A percentile compares a stretch with the other conserved stretches of the same genome.
Conservation (phyloP, 192 early-diverging fungal genomes). For the Phycomyces blakesleeanus region DNA sequence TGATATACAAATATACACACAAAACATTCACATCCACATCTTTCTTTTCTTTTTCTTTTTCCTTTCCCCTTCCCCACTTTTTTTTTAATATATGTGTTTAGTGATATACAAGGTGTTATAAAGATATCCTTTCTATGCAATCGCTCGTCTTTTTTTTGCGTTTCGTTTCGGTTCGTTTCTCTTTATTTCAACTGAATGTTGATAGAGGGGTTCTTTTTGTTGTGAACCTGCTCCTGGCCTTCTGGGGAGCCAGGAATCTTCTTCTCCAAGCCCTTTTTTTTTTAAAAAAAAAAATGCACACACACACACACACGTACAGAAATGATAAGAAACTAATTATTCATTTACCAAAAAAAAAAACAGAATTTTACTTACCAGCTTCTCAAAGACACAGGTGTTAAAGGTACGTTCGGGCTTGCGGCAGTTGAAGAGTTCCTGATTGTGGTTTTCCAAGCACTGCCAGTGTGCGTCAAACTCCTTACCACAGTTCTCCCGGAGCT, state of each 20-base stretch:
- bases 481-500: constrained; percentile 87
- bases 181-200: constrained; percentile 13
- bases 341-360: not conserved
- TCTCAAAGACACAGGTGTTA: constrained; percentile 86
- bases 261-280: constrained; percentile 67
- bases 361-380: constrained; percentile 58
- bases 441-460: constrained; percentile 88
- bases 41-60: too few relatives aligned
- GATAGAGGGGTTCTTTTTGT: constrained; percentile 33
- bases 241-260: constrained; percentile 60
- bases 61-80: too few relatives aligned
- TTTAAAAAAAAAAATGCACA: too few relatives aligned
- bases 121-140: not conserved
- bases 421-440: constrained; percentile 83
- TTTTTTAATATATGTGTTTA: too few relatives aligned
- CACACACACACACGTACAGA: too few relatives aligned
- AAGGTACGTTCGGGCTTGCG: constrained; percentile 73
- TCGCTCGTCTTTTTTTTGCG: not conserved
- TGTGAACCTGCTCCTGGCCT: constrained; percentile 28
- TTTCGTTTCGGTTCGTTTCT: too few relatives aligned
- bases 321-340: not conserved
- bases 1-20: too few relatives aligned
- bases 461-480: constrained; percentile 85
- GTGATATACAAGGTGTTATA: too few relatives aligned
- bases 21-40: too few relatives aligned